phyloP scores from a whole-genome alignment of 2,329 filamentous ascomycete genomes.

The Xylariaceae sp. region DNA sequence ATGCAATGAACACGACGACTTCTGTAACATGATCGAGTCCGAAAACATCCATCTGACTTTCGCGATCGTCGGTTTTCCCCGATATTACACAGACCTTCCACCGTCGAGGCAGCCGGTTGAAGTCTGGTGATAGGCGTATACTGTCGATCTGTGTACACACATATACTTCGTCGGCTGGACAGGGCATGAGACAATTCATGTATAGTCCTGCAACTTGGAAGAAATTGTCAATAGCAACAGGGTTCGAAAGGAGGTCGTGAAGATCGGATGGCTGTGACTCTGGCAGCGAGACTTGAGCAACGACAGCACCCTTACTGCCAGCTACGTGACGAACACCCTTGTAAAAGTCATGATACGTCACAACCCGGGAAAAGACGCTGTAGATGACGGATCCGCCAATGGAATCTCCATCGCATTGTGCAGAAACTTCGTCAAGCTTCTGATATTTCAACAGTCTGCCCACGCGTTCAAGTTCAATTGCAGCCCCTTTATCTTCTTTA shows the following conservation, averaged over 20 bases:
- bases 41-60: neutral
- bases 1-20: neutral
- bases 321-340: neutral
- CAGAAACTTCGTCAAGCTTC: neutral
- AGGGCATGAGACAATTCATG: conserved; percentile 25
- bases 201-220: conserved; percentile 36
- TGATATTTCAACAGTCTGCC: neutral
- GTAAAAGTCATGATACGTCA: neutral
- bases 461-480: neutral
- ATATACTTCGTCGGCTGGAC: conserved; percentile 26
- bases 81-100: neutral
- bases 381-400: neutral
- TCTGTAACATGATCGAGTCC: neutral
- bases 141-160: neutral
- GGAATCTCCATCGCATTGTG: neutral
- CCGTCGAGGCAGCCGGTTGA: neutral
- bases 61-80: neutral
- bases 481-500: neutral
- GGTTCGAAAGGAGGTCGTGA: neutral
- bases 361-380: neutral
- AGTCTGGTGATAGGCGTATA: neutral
- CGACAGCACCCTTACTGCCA: neutral
- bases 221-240: conserved; percentile 13
- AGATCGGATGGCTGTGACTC: neutral
- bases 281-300: neutral